Evolutionary conservation across 2,329 filamentous ascomycete genomes (phyloP), one percentile per base, ranked within the genome.

Genomic region (Penicillium sp.): DNA sequence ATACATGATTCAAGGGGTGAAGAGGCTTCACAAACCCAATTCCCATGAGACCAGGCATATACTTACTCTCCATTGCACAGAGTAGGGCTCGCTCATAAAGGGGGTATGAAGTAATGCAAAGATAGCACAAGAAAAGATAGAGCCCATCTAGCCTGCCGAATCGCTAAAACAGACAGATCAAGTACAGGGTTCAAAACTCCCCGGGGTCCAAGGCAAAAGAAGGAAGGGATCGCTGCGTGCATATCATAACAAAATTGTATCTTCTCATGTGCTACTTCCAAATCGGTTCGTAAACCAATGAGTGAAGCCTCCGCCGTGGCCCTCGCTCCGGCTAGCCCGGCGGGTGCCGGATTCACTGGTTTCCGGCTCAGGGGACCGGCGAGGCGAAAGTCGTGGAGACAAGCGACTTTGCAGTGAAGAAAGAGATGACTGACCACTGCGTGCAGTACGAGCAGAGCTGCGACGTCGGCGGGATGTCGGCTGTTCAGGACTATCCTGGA

Each of bases 211-310:
- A 42, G 18, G 16, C 7, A 9, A 19, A 42, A 23, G 34, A 34
- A 5, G 18, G 36, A 27, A 30, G 36, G 34, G 16, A 39, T 26
- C 46, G 38, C 45, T 48, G 18, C 30, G 27, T 56, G 47, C 18
- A 43, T 51, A 58, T 60, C 30, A 36, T 49, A 36, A 26, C 8
- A 29, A 44, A 35, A 16, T 41, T 26, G 43, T 26, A 36, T 47
- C 14, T 26, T 53, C 18, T 57, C 40, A 51, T 18, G 51, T 5
- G 34, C 39, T 54, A 26, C 54, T 58, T n/a, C 62, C 59, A 43
- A 64, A 56, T 14, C 61, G 59, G 23, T 54, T 62, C 54, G 64
- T 62, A 26, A 70, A 55, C 67, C 68, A 70, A 29, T 57, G 61
- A 13, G 61, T 56, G 3, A 70, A 45, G n/a, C 66, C 60, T n/a